These are phyloP conservation scores for Cryptococcus sp. DNA, from an alignment of 1,284 basidiomycete genomes.

Conservation along the genomic window DNA sequence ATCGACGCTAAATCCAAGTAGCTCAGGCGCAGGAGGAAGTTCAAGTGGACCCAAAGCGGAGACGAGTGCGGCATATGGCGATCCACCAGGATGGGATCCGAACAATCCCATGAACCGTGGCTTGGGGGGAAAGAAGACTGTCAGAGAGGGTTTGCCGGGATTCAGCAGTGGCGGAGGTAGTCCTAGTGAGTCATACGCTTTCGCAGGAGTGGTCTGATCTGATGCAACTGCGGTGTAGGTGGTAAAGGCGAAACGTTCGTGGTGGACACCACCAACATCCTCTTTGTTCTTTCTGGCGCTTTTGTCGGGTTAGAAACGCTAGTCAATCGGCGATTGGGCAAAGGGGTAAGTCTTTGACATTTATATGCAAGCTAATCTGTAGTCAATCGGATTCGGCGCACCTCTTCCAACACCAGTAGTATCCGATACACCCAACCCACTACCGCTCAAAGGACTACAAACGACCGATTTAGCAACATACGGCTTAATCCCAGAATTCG, in stretches of 20 bases:
- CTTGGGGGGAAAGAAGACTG: constrained; percentile 46
- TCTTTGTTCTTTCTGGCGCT: constrained; percentile 89
- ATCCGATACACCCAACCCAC: background rate
- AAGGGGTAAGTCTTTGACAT: constrained; percentile 65
- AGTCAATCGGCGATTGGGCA: constrained; percentile 73
- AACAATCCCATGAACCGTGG: constrained; percentile 45
- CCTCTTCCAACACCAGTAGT: constrained; percentile 53
- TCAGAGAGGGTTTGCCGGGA: constrained; percentile 48
- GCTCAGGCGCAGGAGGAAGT: constrained; percentile 4
- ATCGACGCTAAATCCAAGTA: constrained; percentile 1
- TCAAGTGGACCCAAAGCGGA: constrained; percentile 26
- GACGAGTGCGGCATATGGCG: constrained; percentile 21
- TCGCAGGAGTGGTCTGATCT: constrained; percentile 2
- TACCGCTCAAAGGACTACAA: constrained; percentile 36
- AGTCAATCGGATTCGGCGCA: constrained; percentile 89
- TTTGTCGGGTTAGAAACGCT: constrained; percentile 89
- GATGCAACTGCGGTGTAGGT: constrained; percentile 16
- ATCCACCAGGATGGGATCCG: constrained; percentile 44
- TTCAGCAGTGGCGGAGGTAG: constrained; percentile 42
- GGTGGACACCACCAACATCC: constrained; percentile 67
- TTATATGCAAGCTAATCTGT: background rate
- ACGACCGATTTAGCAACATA: constrained; percentile 76
- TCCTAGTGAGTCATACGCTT: constrained; percentile 11
- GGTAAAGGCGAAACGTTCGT: constrained; percentile 51
- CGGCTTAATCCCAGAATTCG: constrained; percentile 93